Evolutionary conservation across 345 rosid species (phyloP).

Genomic region (Euphorbia tirucalli): DNA sequence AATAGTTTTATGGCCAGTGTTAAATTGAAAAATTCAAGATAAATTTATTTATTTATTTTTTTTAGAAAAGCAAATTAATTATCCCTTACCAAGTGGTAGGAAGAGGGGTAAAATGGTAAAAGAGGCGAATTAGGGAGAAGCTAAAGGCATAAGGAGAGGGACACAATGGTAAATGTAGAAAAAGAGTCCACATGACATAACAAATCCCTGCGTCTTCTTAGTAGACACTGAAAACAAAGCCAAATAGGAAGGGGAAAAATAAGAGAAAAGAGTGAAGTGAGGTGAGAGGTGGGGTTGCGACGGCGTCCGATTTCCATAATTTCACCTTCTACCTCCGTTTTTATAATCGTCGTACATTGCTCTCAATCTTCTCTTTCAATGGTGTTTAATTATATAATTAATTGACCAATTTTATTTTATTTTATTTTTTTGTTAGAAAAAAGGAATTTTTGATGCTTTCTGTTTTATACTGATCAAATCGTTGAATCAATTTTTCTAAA

Average conservation of each 20-base stretch:
- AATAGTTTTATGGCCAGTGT: too few relatives aligned
- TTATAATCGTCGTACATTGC: not conserved
- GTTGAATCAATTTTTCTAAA: not conserved
- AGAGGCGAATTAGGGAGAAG: too few relatives aligned
- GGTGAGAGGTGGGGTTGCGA: not conserved
- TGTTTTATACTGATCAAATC: slow-evolving; percentile 5
- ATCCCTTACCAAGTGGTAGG: not conserved
- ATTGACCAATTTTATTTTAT: not conserved
- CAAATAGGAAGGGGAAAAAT: not conserved
- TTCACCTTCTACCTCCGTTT: too few relatives aligned
- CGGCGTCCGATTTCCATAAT: too few relatives aligned
- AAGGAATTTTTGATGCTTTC: slow-evolving; percentile 3
- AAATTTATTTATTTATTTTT: too few relatives aligned
- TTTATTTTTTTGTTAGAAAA: too few relatives aligned
- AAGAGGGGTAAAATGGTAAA: not conserved
- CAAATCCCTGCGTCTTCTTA: not conserved
- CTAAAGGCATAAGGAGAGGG: not conserved
- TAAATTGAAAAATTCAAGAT: too few relatives aligned
- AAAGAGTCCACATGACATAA: not conserved
- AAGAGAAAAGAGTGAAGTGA: not conserved
- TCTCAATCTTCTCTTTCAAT: not conserved
- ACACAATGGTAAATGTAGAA: not conserved
- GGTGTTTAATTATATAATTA: not conserved
- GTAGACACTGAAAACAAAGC: not conserved
- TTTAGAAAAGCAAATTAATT: too few relatives aligned